These are phyloP conservation scores for Neonectria hederae DNA, from an alignment of 2,329 filamentous ascomycete species.

Conservation along the genomic window DNA sequence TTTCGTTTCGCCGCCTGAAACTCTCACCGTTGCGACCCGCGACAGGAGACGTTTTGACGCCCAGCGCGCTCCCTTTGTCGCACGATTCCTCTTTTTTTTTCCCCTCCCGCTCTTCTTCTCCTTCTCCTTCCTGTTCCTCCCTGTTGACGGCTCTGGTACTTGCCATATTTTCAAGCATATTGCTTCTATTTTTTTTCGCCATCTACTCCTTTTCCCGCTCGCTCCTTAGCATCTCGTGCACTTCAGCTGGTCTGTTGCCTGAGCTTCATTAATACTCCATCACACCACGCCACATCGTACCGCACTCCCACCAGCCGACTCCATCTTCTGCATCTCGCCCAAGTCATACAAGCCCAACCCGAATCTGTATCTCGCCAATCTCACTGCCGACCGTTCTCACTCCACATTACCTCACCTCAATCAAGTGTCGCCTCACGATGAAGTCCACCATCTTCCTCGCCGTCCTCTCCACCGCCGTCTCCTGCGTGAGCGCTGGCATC, in stretches of 20 bases:
- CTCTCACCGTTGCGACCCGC: constrained; percentile 36
- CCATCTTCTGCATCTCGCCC: background rate
- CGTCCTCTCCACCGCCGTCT: constrained; percentile 55
- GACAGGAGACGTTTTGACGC: constrained; percentile 29
- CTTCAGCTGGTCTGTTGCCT: constrained; percentile 22
- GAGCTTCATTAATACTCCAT: background rate
- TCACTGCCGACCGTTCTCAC: background rate
- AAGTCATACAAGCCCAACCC: constrained; percentile 15
- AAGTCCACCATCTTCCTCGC: constrained; percentile 44
- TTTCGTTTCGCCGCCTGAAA: constrained; percentile 41
- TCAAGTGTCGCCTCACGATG: constrained; percentile 38
- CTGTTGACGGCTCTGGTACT: background rate
- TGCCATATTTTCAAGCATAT: constrained; percentile 19
- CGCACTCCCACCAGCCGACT: background rate
- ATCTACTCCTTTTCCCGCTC: background rate
- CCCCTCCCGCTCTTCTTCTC: constrained; percentile 2
- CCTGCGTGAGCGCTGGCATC: constrained; percentile 61
- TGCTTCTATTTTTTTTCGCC: constrained; percentile 30
- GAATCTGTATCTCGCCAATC: background rate
- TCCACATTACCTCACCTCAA: background rate
- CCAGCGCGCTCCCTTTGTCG: constrained; percentile 13
- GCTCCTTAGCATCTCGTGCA: background rate
- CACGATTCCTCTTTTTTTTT: constrained; percentile 8
- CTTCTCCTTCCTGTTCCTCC: background rate
- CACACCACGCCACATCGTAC: background rate